Evolutionary conservation across 805 yeast genomes (phyloP).

Genomic region (Metschnikowia similis): DNA sequence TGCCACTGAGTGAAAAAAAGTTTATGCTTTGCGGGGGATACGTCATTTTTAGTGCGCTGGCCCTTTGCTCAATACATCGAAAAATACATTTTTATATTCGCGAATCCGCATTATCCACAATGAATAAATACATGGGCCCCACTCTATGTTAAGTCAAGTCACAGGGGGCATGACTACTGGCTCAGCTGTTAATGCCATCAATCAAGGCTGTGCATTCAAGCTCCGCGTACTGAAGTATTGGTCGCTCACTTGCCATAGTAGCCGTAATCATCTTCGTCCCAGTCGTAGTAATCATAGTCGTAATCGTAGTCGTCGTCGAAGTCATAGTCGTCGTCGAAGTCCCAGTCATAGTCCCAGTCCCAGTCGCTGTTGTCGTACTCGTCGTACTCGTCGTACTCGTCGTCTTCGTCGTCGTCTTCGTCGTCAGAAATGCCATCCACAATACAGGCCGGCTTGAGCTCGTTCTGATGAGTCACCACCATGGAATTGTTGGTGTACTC

Average conservation of each 20-base stretch:
- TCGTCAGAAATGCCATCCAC: not conserved
- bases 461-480: not conserved
- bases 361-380: too few species aligned
- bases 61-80: not conserved
- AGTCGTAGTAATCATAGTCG: too few species aligned
- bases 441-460: not conserved
- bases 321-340: too few species aligned
- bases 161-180: not conserved
- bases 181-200: not conserved
- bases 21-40: not conserved
- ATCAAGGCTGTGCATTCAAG: not conserved
- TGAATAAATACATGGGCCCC: not conserved
- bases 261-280: too few species aligned
- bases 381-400: too few species aligned
- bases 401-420: too few species aligned
- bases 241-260: too few species aligned
- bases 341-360: too few species aligned
- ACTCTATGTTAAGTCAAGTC: not conserved
- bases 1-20: not conserved
- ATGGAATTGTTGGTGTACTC: conserved; percentile 21
- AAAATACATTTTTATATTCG: not conserved
- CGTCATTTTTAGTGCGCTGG: not conserved
- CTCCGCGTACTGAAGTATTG: too few species aligned
- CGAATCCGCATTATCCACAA: not conserved
- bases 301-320: too few species aligned